Evolutionary conservation across 768 basidiomycete species (phyloP).

Genomic region (Agaricus blazei): DNA sequence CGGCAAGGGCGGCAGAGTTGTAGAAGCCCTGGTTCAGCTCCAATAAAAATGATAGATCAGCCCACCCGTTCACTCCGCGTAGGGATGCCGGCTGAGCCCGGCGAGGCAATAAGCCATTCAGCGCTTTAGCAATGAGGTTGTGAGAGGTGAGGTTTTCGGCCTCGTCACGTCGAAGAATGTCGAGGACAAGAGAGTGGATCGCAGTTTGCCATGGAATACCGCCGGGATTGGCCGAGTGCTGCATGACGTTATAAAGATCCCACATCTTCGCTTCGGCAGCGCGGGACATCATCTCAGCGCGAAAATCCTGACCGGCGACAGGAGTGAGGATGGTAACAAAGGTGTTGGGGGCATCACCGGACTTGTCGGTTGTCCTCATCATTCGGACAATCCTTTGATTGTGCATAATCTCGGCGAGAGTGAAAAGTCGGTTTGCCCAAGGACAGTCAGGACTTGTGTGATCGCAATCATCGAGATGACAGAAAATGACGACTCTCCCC

Average conservation of each 20-base stretch:
- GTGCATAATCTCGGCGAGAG: not conserved
- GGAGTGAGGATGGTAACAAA: not conserved
- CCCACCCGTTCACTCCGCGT: conserved; percentile 15
- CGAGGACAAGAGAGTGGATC: conserved; percentile 19
- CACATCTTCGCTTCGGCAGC: conserved; percentile 12
- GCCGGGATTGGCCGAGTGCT: conserved; percentile 13
- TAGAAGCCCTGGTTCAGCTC: conserved; percentile 14
- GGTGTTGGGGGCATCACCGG: no score
- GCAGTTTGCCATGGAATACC: conserved; percentile 13
- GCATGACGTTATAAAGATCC: conserved; percentile 17
- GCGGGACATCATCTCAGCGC: not conserved
- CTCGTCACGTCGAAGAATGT: conserved; percentile 16
- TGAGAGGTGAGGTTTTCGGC: conserved; percentile 9
- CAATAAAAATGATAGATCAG: conserved; percentile 20
- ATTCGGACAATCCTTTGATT: not conserved
- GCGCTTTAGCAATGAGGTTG: conserved; percentile 17
- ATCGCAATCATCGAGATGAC: not conserved
- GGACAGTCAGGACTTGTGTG: not conserved
- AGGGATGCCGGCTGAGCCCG: conserved; percentile 12
- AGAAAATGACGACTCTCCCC: conserved; percentile 1
- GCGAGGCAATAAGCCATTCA: conserved; percentile 20
- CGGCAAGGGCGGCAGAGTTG: conserved; percentile 19
- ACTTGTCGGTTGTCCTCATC: not conserved
- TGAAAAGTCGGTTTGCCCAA: conserved; percentile 2
- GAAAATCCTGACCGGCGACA: conserved; percentile 1